phyloP scores from a whole-genome alignment of 352 stramenopile species.

The Pythium dissotocum region DNA sequence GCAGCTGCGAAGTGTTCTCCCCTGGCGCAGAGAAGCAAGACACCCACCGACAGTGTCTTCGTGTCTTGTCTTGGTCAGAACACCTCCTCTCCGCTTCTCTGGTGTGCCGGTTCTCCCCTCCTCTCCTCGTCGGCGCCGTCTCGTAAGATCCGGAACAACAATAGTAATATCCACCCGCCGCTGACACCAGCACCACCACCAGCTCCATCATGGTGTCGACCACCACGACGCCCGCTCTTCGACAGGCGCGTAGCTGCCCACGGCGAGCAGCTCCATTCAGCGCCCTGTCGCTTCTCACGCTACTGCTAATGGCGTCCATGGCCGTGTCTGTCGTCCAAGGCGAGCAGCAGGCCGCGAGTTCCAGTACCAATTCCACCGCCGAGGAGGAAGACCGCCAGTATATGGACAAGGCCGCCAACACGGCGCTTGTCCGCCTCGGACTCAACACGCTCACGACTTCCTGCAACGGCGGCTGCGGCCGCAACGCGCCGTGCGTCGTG shows the following conservation, averaged over 20 bases:
- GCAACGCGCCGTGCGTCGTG: slow-evolving; percentile 61
- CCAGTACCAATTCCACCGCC: slow-evolving; percentile 1
- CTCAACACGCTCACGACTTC: slow-evolving; percentile 79
- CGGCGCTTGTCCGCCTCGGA: slow-evolving; percentile 10
- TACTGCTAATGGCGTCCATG: not conserved
- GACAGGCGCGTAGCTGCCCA: not conserved
- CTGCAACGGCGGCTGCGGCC: slow-evolving; percentile 68
- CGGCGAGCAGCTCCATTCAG: not conserved
- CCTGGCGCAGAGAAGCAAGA: not conserved
- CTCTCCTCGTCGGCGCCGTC: not conserved
- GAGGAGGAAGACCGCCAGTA: slow-evolving; percentile 15
- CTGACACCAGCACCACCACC: not conserved
- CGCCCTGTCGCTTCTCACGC: slow-evolving; percentile 2
- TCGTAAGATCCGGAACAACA: too few relatives aligned
- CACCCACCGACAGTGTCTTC: too few relatives aligned
- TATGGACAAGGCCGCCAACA: slow-evolving; percentile 26
- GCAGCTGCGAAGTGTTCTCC: not conserved
- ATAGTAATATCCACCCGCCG: too few relatives aligned
- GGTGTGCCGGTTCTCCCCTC: slow-evolving; percentile 2
- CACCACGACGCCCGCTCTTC: not conserved
- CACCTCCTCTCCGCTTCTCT: not conserved
- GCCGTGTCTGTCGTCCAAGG: not conserved
- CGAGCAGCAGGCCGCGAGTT: not conserved
- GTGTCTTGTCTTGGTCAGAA: too few relatives aligned
- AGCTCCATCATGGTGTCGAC: not conserved